Evolutionary conservation across 2,329 filamentous ascomycete genomes (phyloP), one percentile per base, ranked within the genome.

Genomic region (Fusarium drepaniforme): DNA sequence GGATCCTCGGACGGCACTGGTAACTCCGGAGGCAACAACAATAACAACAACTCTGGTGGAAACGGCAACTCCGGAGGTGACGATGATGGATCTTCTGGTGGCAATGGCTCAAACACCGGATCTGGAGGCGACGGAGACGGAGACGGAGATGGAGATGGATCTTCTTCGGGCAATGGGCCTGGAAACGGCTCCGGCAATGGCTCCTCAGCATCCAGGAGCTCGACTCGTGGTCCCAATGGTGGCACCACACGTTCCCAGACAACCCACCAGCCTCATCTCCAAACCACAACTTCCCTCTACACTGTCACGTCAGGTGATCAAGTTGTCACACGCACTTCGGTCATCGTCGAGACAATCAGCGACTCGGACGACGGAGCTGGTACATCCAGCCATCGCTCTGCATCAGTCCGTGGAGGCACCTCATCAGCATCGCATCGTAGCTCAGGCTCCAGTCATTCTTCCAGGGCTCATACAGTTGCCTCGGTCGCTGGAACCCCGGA

Each of bases 231-330:
- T 3, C 11, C 30, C 0, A 37, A 57, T 23, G 53, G 21, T 4
- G 35, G 37, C 12, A 11, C 21, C 11, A n/a, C 37, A 1, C 37
- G 37, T 5, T 25, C 44, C 2, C 21, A 40, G 21, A 44, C 28
- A 0, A 35, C 13, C 11, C 16, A 30, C 3, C 5, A 25, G 0
- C 60, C 60, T 4, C 16, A 51, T 5, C 3, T 75, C 0, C 23
- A 30, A 8, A 75, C 60, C 3, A 35, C 53, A 0, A 71, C 64
- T 0, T n/a, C 49, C 2, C 63, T 46, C 4, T 75, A 51, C 4
- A 33, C 59, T 0, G 21, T 70, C 2, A 75, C 73, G 5, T 75
- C 73, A 0, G 46, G 44, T 16, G 42, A 5, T 3, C 63, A 40
- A 2, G 25, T 71, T 2, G 28, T 68, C 5, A 73, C 62, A 1